Evolutionary conservation across 257 asterid genomes (phyloP).

Genomic region (Coffea canephora): DNA sequence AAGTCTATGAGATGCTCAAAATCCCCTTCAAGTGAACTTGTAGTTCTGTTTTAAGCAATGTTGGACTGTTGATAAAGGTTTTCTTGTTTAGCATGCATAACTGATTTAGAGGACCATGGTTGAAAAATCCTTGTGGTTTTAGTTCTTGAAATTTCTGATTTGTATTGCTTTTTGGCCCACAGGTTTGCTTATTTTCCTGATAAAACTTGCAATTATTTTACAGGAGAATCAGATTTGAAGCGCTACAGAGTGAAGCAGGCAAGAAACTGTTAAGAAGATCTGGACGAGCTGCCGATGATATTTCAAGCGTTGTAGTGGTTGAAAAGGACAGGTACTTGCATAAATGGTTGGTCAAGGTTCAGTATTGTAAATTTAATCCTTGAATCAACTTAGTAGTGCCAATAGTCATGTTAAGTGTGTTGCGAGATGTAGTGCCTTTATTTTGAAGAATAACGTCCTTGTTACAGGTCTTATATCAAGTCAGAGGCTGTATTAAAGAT

Average conservation of each 20-base stretch:
- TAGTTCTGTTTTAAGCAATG: background rate
- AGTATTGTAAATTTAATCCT: background rate
- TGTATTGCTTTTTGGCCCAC: background rate
- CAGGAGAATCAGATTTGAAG: constrained; percentile 85
- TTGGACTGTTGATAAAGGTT: background rate
- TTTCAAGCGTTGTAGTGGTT: constrained; percentile 93
- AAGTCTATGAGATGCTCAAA: background rate
- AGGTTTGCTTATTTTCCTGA: background rate
- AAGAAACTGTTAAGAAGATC: constrained; percentile 78
- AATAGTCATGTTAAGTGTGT: too few species aligned
- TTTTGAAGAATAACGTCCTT: background rate
- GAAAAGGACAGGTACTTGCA: constrained; percentile 64
- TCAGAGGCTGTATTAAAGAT: constrained; percentile 90
- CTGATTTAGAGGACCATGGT: background rate
- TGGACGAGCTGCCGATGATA: constrained; percentile 92
- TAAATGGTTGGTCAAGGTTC: constrained; percentile 1
- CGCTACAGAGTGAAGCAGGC: constrained; percentile 92
- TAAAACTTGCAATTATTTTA: background rate
- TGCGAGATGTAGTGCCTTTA: background rate
- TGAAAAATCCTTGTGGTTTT: background rate
- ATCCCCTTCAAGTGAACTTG: background rate
- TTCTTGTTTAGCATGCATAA: background rate
- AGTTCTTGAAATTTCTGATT: background rate
- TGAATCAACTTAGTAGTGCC: background rate
- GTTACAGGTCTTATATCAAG: constrained; percentile 74